Conservation (phyloP, 495 filamentous ascomycete genomes). For the Aspergillus heteromorphus region DNA sequence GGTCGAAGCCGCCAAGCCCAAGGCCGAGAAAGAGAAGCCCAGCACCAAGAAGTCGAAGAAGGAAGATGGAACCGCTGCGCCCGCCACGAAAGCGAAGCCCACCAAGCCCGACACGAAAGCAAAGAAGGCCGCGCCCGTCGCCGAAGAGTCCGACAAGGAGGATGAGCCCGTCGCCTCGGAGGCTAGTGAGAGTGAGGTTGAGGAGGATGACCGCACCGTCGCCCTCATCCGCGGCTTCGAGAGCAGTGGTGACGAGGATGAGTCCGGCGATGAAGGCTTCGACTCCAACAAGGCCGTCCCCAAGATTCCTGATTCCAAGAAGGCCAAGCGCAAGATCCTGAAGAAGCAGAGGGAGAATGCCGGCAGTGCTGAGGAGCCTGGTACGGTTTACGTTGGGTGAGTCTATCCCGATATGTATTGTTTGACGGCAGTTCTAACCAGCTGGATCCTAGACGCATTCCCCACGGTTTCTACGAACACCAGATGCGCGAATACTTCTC, state of each 20-base stretch:
- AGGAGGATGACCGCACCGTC: conserved; percentile 61
- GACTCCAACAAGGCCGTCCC: conserved; percentile 54
- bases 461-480: conserved; percentile 93
- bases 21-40: conserved; percentile 22
- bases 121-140: conserved; percentile 27
- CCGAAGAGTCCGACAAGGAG: conserved; percentile 28
- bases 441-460: conserved; percentile 55
- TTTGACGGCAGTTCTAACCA: neutral
- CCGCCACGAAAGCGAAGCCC: conserved; percentile 31
- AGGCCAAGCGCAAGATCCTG: conserved; percentile 53
- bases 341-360: conserved; percentile 42
- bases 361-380: conserved; percentile 49
- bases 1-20: conserved; percentile 19
- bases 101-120: conserved; percentile 22
- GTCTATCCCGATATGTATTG: conserved; percentile 7
- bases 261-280: conserved; percentile 48
- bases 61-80: conserved; percentile 24
- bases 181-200: conserved; percentile 35
- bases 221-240: conserved; percentile 75
- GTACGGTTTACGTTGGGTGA: conserved; percentile 78
- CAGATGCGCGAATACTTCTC: conserved; percentile 91
- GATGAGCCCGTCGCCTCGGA: conserved; percentile 19
- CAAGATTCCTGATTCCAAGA: conserved; percentile 56
- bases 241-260: conserved; percentile 64
- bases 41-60: conserved; percentile 39